A percentile compares a stretch with the other conserved stretches of the same genome.
Evolutionary conservation across 352 stramenopile species (phyloP).

Genomic region (Saprolegnia diclina): DNA sequence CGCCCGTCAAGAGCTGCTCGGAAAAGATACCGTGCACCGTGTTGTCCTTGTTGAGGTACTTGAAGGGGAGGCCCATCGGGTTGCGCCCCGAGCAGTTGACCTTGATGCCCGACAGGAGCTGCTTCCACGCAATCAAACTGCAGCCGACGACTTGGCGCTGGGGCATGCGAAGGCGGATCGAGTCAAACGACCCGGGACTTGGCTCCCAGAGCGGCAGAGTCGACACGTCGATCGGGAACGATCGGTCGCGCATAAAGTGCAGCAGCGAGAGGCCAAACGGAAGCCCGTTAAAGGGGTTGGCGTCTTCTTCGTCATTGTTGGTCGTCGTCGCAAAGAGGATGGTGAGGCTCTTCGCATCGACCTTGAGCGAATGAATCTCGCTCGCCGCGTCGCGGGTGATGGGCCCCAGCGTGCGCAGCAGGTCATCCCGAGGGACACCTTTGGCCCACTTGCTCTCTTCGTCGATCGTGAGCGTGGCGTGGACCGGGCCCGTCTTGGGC

Average conservation of each 20-base stretch:
- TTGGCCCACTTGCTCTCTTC: slow-evolving; percentile 41
- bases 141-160: slow-evolving; percentile 41
- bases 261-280: slow-evolving; percentile 49
- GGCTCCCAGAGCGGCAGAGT: slow-evolving; percentile 30
- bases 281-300: not conserved
- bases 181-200: slow-evolving; percentile 30
- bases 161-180: slow-evolving; percentile 44
- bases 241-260: slow-evolving; percentile 69
- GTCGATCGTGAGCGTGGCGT: slow-evolving; percentile 50
- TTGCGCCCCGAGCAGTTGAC: slow-evolving; percentile 55
- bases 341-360: not conserved
- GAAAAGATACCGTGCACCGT: slow-evolving; percentile 60
- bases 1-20: slow-evolving; percentile 66
- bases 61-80: slow-evolving; percentile 56
- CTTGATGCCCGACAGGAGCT: slow-evolving; percentile 54
- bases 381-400: slow-evolving; percentile 45
- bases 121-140: slow-evolving; percentile 44
- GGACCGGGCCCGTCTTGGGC: slow-evolving; percentile 33
- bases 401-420: slow-evolving; percentile 36
- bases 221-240: slow-evolving; percentile 63
- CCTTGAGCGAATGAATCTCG: slow-evolving; percentile 25
- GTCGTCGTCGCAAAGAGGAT: not conserved
- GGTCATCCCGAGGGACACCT: slow-evolving; percentile 37
- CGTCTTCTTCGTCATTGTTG: not conserved
- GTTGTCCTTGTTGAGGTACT: slow-evolving; percentile 29